Evolutionary conservation across 305 asterid species (phyloP), one percentile per base, ranked within the genome.

Genomic region (Solanum hybrid): DNA sequence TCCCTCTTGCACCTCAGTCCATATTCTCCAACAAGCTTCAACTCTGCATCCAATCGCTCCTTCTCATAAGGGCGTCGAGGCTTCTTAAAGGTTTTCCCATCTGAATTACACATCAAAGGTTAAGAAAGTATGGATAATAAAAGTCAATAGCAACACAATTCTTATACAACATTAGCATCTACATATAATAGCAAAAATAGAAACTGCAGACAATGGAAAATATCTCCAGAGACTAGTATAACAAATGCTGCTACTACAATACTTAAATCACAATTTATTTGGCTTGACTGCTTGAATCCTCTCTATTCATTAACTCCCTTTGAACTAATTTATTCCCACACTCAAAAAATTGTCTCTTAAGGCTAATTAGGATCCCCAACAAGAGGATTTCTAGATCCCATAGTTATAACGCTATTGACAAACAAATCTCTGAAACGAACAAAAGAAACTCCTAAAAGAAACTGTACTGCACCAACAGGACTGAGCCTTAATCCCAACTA

Each of bases 71-170:
- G 93, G 37, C 92, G 85, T 16, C 92, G 90, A 13, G 93, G 93
- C 91, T 92, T 92, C 91, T 92, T 92, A 88, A 92, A 92, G 46
- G 93, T 92, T 90, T 92, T 92, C 39, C 93, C 92, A 89, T 90
- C 84, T 77, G 51, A 77, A 77, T 77, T 77, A 35, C 34, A 35
- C 9, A 77, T 33, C 24, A 31, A 40, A 40, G 46, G 46, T 40
- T 11, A 73, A 73, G 20, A 28, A 33, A 28, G 29, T 16, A 28
- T 26, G 78, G 29, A 11, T 5, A 42, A 11, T 42, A 42, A 11
- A 28, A 2, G 92, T 16, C 16, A 73, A 28, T 73, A 73, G 34
- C 34, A 26, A 33, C 14, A 73, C 14, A 12, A 2, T 73, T 28
- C 12, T 20, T 28, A 13, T 92, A 69, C 57, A 28, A 73, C 16